These are phyloP conservation scores for Venturiaceae sp. DNA, from an alignment of 2,329 filamentous ascomycete species.

Conservation along the genomic window DNA sequence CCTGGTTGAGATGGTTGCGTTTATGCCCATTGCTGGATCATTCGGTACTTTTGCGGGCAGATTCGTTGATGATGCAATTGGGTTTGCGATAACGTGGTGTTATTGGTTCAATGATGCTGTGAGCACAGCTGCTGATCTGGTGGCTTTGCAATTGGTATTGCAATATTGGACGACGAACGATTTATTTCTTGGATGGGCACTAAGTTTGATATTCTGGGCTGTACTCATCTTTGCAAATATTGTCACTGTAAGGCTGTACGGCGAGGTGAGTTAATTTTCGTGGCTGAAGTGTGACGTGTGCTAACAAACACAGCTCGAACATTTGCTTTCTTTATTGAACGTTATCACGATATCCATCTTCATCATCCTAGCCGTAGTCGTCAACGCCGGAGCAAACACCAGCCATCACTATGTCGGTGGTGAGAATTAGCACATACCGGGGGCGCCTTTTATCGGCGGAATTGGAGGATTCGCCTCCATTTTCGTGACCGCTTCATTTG, in stretches of 20 bases:
- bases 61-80: constrained; percentile 89
- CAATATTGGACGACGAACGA: constrained; percentile 61
- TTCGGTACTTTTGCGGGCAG: constrained; percentile 88
- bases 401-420: constrained; percentile 69
- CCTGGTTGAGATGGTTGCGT: constrained; percentile 83
- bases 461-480: constrained; percentile 76
- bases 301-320: constrained; percentile 33
- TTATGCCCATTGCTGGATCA: constrained; percentile 83
- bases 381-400: constrained; percentile 64
- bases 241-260: constrained; percentile 80
- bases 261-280: constrained; percentile 82
- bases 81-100: constrained; percentile 94
- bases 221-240: constrained; percentile 74
- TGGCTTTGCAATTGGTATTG: constrained; percentile 66
- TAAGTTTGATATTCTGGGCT: constrained; percentile 71
- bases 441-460: constrained; percentile 69
- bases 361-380: constrained; percentile 72
- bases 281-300: neutral
- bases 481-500: constrained; percentile 66
- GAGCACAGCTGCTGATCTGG: constrained; percentile 19
- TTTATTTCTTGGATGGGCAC: constrained; percentile 57
- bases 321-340: constrained; percentile 66
- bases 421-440: constrained; percentile 58
- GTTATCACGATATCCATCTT: constrained; percentile 55
- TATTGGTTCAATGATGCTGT: constrained; percentile 57